Base-by-base conservation (phyloP, 108 stramenopile species). In the Seminavis robusta region DNA sequence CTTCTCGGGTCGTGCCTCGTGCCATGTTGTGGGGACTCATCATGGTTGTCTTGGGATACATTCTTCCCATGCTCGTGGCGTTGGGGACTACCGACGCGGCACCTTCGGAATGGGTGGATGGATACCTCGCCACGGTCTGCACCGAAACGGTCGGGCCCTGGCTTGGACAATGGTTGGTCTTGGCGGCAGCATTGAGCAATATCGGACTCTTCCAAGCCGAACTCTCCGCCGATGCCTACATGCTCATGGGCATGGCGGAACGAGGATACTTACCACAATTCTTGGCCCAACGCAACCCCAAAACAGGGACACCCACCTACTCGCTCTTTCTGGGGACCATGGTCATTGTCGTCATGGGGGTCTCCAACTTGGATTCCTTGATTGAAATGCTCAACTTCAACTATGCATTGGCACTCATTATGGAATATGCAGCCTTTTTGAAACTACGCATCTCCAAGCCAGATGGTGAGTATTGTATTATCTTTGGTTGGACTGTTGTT, bases 121-220 rank as follows among this genome's bases (percentile, higher is more conserved):
- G 97, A 4, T 84, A 84, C 71, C 76, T 98, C 37, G 84, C 81
- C 13, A 50, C 47, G 1, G 86, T 90, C 36, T 86, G 79, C 20
- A 33, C 80, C 3, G 91, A 90, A 27, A 69, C 92, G 37, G 93
- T 63, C 15, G 95, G 95, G 30, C 59, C 68, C 1, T 98, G 97
- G 97, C 80, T 98, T 1, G 94, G 94, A 47, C 81, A 69, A 4
- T 95, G 95, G 97, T 80, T 88, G 20, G 75, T 96, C 34, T 74
- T 93, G 59, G 94, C 94, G 6, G 89, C 97, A 0, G 95, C 86
- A 15, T 76, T 95, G 36, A 76, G 73, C 32, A 94, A 94, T 50
- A 69, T 96, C 56, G 94, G 90, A 0, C 54, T 95, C 30, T 98
- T 95, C 60, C 88, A 92, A 63, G 95, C 95, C n/a, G 97, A 98